These are phyloP conservation scores for Hymenoscyphus infarciens DNA, from an alignment of 2,329 filamentous ascomycete genomes.

Conservation along the genomic window DNA sequence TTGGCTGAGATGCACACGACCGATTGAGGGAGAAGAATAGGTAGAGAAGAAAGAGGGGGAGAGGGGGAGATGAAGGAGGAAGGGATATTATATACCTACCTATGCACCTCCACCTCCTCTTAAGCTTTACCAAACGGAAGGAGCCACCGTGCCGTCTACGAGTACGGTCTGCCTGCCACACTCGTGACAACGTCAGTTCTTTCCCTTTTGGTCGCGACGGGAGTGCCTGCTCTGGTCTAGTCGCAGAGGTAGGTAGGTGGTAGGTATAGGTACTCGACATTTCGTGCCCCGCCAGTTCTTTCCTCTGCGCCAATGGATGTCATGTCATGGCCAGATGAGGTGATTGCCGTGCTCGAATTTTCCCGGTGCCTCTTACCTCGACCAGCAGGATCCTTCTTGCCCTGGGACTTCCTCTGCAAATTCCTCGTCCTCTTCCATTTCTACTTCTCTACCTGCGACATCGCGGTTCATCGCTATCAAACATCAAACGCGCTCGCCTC, in stretches of 20 bases:
- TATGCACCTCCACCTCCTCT: not conserved
- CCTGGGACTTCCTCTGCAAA: not conserved
- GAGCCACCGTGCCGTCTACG: too few species aligned
- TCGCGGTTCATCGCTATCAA: not conserved
- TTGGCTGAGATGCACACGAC: not conserved
- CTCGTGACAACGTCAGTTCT: not conserved
- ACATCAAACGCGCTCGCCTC: not conserved
- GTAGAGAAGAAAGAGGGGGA: not conserved
- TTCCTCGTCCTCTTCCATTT: not conserved
- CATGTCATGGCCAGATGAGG: not conserved
- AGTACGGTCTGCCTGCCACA: too few species aligned
- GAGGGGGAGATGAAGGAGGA: not conserved
- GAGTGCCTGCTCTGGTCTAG: too few species aligned
- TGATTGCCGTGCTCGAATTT: constrained; percentile 1
- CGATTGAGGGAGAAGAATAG: not conserved
- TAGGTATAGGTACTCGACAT: not conserved
- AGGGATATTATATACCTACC: not conserved
- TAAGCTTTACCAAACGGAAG: not conserved
- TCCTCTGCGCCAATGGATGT: not conserved
- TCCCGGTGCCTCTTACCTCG: not conserved
- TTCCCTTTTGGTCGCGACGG: not conserved
- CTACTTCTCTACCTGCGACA: constrained; percentile 1
- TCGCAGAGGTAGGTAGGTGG: too few species aligned
- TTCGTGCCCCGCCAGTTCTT: not conserved
- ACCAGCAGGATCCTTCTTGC: not conserved